Conservation (phyloP, 2,329 filamentous ascomycete species). For the Tolypocladium endophyticum region DNA sequence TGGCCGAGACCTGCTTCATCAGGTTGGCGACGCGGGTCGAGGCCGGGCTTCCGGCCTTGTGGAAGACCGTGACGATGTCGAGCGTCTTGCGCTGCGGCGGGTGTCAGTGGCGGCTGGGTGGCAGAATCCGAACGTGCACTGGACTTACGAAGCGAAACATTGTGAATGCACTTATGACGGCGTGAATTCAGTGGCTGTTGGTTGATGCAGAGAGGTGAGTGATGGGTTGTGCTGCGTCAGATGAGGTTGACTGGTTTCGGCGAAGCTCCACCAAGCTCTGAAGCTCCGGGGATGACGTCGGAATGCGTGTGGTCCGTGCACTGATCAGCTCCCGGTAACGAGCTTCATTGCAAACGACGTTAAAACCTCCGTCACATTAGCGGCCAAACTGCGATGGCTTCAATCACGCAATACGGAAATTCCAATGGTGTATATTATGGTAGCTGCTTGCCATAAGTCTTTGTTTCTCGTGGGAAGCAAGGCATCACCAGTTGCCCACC, state of each 20-base stretch:
- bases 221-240: neutral
- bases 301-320: neutral
- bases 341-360: neutral
- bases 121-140: neutral
- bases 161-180: neutral
- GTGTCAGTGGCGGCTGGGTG: slow-evolving; percentile 8
- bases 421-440: neutral
- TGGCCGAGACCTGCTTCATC: slow-evolving; percentile 70
- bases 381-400: neutral
- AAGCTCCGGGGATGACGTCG: neutral
- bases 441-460: too few relatives aligned
- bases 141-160: slow-evolving; percentile 14
- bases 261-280: neutral
- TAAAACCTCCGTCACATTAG: neutral
- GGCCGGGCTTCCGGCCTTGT: slow-evolving; percentile 63
- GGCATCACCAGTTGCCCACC: too few relatives aligned
- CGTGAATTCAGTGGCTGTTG: neutral
- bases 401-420: neutral
- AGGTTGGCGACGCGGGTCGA: slow-evolving; percentile 65
- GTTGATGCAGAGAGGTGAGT: neutral
- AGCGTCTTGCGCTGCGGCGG: slow-evolving; percentile 57
- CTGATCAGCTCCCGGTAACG: neutral
- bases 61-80: slow-evolving; percentile 94
- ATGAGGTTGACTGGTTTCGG: neutral
- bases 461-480: too few relatives aligned